A percentile compares a stretch with the other conserved stretches of the same genome.
Evolutionary conservation across 2,329 filamentous ascomycete genomes (phyloP).

Genomic region (Calycina marina): DNA sequence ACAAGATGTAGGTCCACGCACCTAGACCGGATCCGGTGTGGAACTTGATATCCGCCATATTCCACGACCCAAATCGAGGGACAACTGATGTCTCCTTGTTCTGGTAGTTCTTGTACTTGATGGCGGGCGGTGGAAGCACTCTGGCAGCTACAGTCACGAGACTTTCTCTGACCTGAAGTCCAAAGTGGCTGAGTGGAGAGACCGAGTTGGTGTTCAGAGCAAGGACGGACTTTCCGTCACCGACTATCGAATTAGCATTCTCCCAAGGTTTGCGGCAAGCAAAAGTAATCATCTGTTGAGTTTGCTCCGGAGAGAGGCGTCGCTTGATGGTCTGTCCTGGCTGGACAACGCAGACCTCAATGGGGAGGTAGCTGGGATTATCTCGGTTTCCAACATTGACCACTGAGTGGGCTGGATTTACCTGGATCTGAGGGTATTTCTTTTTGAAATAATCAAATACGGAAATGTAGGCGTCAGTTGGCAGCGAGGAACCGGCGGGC

Average conservation of each 20-base stretch:
- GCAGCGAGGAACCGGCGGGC: conserved; percentile 17
- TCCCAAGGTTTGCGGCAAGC: conserved; percentile 50
- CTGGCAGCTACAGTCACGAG: conserved; percentile 61
- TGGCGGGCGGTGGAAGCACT: conserved; percentile 42
- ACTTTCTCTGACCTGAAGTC: conserved; percentile 38
- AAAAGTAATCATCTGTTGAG: conserved; percentile 54
- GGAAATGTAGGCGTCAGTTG: conserved; percentile 29
- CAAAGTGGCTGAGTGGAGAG: conserved; percentile 30
- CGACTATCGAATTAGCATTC: conserved; percentile 53
- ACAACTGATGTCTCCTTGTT: conserved; percentile 13
- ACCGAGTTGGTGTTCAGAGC: conserved; percentile 32
- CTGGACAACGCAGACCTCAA: conserved; percentile 48
- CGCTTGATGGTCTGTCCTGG: conserved; percentile 48
- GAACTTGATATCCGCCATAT: conserved; percentile 46
- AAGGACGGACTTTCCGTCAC: conserved; percentile 39
- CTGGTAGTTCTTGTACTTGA: conserved; percentile 36
- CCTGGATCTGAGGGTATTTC: conserved; percentile 35
- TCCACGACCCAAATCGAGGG: conserved; percentile 49
- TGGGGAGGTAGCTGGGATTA: conserved; percentile 49
- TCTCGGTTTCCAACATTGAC: conserved; percentile 48
- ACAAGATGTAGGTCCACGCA: conserved; percentile 29
- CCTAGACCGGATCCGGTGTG: conserved; percentile 33
- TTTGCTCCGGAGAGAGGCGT: conserved; percentile 46
- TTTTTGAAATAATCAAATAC: conserved; percentile 41
- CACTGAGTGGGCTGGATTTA: conserved; percentile 32